These are phyloP conservation scores for Solanum commersonii DNA, from an alignment of 257 asterid genomes.

Conservation along the genomic window DNA sequence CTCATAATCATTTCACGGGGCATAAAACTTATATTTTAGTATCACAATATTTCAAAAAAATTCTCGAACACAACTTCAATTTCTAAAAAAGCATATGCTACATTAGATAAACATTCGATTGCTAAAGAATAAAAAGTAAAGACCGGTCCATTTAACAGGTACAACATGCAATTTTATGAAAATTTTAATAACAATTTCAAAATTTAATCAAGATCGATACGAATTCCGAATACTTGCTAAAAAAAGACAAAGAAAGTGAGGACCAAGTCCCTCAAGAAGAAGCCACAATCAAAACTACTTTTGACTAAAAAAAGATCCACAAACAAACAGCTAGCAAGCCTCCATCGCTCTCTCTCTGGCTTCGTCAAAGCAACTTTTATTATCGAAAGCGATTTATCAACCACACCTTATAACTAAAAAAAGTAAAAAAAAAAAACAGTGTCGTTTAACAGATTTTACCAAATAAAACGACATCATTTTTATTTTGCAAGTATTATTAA, in stretches of 20 bases:
- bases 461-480: not conserved
- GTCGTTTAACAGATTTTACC: not conserved
- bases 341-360: not conserved
- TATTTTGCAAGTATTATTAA: not conserved
- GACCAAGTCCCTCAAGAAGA: not conserved
- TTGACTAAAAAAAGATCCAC: not conserved
- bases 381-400: not conserved
- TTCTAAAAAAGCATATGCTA: not conserved
- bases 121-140: not conserved
- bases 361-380: not conserved
- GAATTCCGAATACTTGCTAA: accelerated
- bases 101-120: not conserved
- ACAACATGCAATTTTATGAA: accelerated
- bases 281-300: not conserved
- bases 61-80: not conserved
- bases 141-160: accelerated
- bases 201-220: accelerated
- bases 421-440: not conserved
- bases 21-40: not conserved
- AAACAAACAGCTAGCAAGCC: not conserved
- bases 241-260: not conserved
- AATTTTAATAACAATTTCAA: accelerated
- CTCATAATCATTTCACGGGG: too few relatives aligned
- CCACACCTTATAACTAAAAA: not conserved
- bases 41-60: not conserved